Evolutionary conservation across 2,329 filamentous ascomycete genomes (phyloP).

Genomic region (Neurospora crassa): DNA sequence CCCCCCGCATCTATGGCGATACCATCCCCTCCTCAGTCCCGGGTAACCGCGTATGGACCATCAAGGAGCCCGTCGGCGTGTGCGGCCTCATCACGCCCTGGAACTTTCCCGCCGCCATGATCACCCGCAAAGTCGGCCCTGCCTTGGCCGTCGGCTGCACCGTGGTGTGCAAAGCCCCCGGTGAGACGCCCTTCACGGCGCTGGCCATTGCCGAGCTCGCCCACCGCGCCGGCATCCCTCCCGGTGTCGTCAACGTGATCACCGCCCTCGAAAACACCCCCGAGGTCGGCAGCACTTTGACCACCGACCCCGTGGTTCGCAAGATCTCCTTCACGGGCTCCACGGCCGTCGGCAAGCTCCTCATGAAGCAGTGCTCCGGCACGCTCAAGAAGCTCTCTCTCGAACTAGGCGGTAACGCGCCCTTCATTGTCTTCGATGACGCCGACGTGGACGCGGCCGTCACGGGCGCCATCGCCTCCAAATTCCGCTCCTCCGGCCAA

Average conservation of each 20-base stretch:
- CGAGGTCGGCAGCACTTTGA: constrained; percentile 67
- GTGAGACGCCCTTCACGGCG: constrained; percentile 85
- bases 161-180: constrained; percentile 82
- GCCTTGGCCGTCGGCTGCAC: constrained; percentile 92
- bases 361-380: constrained; percentile 82
- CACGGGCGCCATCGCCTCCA: constrained; percentile 70
- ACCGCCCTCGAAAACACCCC: constrained; percentile 72
- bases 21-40: constrained; percentile 61
- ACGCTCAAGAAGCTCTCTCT: constrained; percentile 80
- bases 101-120: constrained; percentile 80
- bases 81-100: constrained; percentile 78
- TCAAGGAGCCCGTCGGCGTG: constrained; percentile 78
- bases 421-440: constrained; percentile 95
- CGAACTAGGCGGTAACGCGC: constrained; percentile 89
- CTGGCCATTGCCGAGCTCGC: constrained; percentile 82
- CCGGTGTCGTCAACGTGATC: constrained; percentile 83
- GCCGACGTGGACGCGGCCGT: constrained; percentile 82
- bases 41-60: constrained; percentile 65
- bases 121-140: constrained; percentile 60
- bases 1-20: constrained; percentile 63
- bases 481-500: constrained; percentile 92
- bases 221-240: constrained; percentile 77
- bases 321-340: constrained; percentile 94
- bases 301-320: constrained; percentile 64
- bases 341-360: constrained; percentile 55